Percentiles rank a stretch among this genome's conserved stretches.
These are phyloP conservation scores for Hypomyces perniciosus DNA, from an alignment of 2,329 filamentous ascomycete genomes.

Conservation along the genomic window DNA sequence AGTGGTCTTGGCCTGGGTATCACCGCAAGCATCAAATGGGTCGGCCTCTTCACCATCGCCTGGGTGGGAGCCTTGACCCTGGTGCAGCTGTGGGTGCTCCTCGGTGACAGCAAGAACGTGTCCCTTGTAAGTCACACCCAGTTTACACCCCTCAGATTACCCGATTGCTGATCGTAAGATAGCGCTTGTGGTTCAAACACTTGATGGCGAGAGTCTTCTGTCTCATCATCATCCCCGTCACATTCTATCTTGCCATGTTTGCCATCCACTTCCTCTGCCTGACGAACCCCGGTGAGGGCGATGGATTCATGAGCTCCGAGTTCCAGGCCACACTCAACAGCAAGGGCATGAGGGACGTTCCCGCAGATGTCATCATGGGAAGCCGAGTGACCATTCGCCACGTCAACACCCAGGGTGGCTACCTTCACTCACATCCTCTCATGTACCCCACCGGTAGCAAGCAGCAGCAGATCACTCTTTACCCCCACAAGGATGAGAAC, in stretches of 20 bases:
- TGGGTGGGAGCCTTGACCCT: conserved; percentile 92
- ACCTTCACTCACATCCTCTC: conserved; percentile 90
- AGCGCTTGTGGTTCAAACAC: conserved; percentile 87
- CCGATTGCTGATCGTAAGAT: conserved; percentile 15
- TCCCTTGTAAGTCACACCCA: conserved; percentile 53
- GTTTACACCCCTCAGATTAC: neutral
- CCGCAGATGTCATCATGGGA: conserved; percentile 85
- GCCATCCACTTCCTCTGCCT: conserved; percentile 93
- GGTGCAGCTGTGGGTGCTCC: conserved; percentile 89
- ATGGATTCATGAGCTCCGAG: conserved; percentile 99
- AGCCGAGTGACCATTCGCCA: conserved; percentile 83
- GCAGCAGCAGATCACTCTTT: conserved; percentile 97
- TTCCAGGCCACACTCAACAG: conserved; percentile 97
- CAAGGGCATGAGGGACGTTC: conserved; percentile 92
- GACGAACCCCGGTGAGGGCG: conserved; percentile 90
- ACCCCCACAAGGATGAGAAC: conserved; percentile 98
- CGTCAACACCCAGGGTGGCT: conserved; percentile 95
- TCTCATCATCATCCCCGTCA: conserved; percentile 78
- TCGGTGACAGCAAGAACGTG: conserved; percentile 82
- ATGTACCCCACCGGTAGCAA: conserved; percentile 98
- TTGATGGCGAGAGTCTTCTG: conserved; percentile 87
- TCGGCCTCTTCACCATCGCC: conserved; percentile 95
- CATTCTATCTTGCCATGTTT: conserved; percentile 96
- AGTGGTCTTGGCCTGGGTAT: conserved; percentile 84
- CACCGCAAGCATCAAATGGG: conserved; percentile 96